Conservation (phyloP, 164 flowering plant genomes). For the Nelumbo lutea region DNA sequence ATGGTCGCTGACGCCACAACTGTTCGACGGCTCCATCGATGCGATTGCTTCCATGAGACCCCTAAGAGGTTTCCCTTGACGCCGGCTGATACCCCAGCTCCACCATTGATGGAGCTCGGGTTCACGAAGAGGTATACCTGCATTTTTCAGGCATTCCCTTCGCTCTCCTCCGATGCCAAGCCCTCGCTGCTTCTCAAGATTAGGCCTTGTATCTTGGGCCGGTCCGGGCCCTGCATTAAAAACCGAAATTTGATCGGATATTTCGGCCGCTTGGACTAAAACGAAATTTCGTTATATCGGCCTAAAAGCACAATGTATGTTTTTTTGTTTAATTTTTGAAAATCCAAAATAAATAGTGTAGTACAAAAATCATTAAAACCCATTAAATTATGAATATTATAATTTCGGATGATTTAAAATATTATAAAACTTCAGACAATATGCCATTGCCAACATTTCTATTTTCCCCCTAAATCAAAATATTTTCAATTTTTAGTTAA, state of each 20-base stretch:
- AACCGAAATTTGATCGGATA: not conserved
- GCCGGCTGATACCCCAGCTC: slow-evolving; percentile 11
- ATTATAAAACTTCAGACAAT: too few relatives aligned
- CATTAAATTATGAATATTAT: too few relatives aligned
- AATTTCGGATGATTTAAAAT: too few relatives aligned
- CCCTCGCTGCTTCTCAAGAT: not conserved
- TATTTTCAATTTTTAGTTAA: too few relatives aligned
- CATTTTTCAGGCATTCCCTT: slow-evolving; percentile 34
- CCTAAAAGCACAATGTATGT: too few relatives aligned
- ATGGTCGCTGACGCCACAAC: slow-evolving; percentile 29
- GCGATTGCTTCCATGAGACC: slow-evolving; percentile 2
- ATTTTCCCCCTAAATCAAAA: too few relatives aligned
- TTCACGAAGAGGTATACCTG: slow-evolving; percentile 43
- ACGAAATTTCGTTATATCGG: not conserved
- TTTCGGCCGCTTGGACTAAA: not conserved
- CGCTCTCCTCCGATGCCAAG: not conserved
- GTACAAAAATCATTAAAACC: too few relatives aligned
- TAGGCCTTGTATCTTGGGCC: not conserved
- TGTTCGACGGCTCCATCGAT: slow-evolving; percentile 7
- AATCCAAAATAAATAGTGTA: too few relatives aligned
- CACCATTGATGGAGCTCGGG: slow-evolving; percentile 25
- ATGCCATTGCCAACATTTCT: too few relatives aligned
- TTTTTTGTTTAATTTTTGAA: too few relatives aligned
- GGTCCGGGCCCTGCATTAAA: not conserved
- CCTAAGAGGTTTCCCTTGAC: not conserved